Percentiles rank a stretch among this genome's conserved stretches.
These are phyloP conservation scores for Phaeosphaeria sp. DNA, from an alignment of 2,329 filamentous ascomycete genomes.

Conservation along the genomic window DNA sequence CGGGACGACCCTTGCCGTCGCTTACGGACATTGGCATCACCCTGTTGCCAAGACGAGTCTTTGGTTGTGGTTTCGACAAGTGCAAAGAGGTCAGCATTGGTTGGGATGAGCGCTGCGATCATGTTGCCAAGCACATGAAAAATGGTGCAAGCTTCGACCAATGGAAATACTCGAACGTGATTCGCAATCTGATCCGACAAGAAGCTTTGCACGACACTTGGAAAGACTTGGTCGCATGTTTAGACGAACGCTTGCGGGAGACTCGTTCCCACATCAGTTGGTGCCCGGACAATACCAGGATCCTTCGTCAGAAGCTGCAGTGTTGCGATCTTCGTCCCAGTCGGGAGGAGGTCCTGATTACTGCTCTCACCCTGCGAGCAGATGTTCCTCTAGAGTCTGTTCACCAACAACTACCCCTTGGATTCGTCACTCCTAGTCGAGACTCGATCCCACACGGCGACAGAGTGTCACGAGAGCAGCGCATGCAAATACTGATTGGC, in stretches of 20 bases:
- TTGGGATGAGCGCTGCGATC: slow-evolving; percentile 48
- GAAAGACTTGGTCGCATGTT: slow-evolving; percentile 43
- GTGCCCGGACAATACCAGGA: slow-evolving; percentile 45
- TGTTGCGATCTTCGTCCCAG: slow-evolving; percentile 47
- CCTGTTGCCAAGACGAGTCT: slow-evolving; percentile 41
- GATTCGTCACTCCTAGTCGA: slow-evolving; percentile 43
- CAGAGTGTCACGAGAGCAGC: slow-evolving; percentile 40
- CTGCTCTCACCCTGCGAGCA: slow-evolving; percentile 44
- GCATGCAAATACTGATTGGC: slow-evolving; percentile 46
- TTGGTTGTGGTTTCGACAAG: slow-evolving; percentile 48
- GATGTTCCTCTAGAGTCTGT: slow-evolving; percentile 38
- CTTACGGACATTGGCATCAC: slow-evolving; percentile 45
- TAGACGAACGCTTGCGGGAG: slow-evolving; percentile 42
- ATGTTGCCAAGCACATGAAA: slow-evolving; percentile 49
- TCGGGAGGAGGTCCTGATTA: slow-evolving; percentile 45
- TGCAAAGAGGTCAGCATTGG: slow-evolving; percentile 49
- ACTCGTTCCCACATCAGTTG: slow-evolving; percentile 47
- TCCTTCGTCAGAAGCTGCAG: slow-evolving; percentile 46
- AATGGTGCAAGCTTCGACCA: slow-evolving; percentile 42
- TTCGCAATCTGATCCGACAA: slow-evolving; percentile 47
- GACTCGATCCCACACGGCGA: slow-evolving; percentile 44
- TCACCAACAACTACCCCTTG: slow-evolving; percentile 38
- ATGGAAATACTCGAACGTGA: slow-evolving; percentile 49
- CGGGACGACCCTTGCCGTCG: slow-evolving; percentile 42
- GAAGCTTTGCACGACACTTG: slow-evolving; percentile 45